Conservation (phyloP, 2,329 filamentous ascomycete genomes). For the Metarhizium brunneum region DNA sequence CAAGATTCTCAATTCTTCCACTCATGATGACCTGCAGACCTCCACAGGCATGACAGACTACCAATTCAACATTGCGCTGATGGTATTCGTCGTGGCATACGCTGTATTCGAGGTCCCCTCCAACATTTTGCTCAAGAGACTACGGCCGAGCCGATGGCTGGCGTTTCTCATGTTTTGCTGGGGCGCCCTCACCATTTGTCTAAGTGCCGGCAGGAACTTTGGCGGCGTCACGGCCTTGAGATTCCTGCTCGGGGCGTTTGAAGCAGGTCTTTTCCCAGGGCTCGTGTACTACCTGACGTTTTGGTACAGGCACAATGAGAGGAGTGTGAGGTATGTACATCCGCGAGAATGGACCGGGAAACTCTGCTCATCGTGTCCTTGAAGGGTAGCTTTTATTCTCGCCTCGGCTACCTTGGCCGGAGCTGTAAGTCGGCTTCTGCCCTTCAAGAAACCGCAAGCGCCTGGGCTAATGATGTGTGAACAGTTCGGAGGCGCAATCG, state of each 20-base stretch:
- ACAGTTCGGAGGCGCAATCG: conserved; percentile 59
- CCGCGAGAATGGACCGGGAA: not conserved
- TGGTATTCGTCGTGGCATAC: conserved; percentile 53
- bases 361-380: not conserved
- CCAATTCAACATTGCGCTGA: conserved; percentile 50
- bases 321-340: conserved; percentile 44
- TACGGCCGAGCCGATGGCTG: conserved; percentile 54
- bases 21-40: conserved; percentile 51
- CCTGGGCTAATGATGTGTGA: not conserved
- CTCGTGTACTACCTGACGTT: conserved; percentile 62
- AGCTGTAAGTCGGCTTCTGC: conserved; percentile 29
- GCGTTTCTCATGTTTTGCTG: conserved; percentile 58
- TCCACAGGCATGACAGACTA: conserved; percentile 52
- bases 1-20: conserved; percentile 53
- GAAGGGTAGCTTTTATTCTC: conserved; percentile 59
- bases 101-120: conserved; percentile 54
- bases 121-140: conserved; percentile 56
- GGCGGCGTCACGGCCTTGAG: conserved; percentile 56
- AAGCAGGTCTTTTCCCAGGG: conserved; percentile 50
- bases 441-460: too few species aligned
- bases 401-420: conserved; percentile 61
- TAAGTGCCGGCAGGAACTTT: conserved; percentile 55
- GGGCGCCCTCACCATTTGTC: conserved; percentile 58
- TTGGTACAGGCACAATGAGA: conserved; percentile 63
- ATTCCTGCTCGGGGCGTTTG: conserved; percentile 58